A percentile compares a stretch with the other conserved stretches of the same genome.
phyloP scores from a whole-genome alignment of 257 asterid species.

The Solanum appendiculatum region DNA sequence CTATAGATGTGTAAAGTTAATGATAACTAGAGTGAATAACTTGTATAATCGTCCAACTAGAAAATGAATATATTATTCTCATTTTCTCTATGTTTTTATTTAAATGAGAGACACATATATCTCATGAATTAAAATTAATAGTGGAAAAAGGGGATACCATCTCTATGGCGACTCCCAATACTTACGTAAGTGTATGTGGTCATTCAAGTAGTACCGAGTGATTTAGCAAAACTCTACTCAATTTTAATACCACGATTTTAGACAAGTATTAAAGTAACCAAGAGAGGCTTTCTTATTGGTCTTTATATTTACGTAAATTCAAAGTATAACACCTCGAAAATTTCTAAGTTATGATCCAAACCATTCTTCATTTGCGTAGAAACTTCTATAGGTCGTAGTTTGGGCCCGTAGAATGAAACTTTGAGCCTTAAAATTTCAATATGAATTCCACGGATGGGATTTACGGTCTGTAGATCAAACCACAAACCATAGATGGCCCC shows the following conservation, averaged over 20 bases:
- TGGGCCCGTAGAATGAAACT: too few species aligned
- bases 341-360: too few species aligned
- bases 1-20: neutral
- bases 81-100: too few species aligned
- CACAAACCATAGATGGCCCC: too few species aligned
- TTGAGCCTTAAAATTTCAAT: too few species aligned
- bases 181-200: neutral
- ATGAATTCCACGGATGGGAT: too few species aligned
- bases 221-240: neutral
- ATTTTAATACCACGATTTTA: too few species aligned
- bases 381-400: too few species aligned
- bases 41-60: neutral
- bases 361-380: too few species aligned
- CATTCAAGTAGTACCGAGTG: neutral
- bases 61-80: neutral
- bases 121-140: neutral
- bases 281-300: neutral
- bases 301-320: too few species aligned
- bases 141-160: too few species aligned
- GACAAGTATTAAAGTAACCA: neutral
- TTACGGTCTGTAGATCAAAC: too few species aligned
- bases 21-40: neutral
- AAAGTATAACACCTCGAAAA: neutral
- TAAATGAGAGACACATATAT: neutral
- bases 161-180: neutral